A percentile compares a stretch with the other conserved stretches of the same genome.
phyloP scores from a whole-genome alignment of 345 rosid genomes.

The Populus tremula region DNA sequence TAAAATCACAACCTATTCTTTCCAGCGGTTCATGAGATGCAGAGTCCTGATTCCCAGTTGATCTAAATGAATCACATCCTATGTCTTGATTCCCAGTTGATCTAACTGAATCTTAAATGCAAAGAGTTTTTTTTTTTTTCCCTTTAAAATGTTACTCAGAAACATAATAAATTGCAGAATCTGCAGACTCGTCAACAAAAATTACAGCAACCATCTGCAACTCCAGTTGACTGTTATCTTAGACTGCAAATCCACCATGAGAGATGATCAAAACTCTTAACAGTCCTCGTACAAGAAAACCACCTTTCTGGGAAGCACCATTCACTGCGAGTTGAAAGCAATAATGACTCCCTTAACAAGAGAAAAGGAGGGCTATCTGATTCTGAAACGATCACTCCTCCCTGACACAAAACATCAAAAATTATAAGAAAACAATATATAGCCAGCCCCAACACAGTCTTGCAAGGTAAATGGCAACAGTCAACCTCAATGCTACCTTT shows the following conservation, averaged over 20 bases:
- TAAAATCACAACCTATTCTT: neutral
- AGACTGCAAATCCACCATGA: neutral
- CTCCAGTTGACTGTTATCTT: neutral
- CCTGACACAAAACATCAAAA: constrained; percentile 12
- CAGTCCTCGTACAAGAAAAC: constrained; percentile 15
- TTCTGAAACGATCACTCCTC: constrained; percentile 16
- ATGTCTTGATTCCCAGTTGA: neutral
- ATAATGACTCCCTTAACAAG: neutral
- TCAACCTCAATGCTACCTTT: neutral
- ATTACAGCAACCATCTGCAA: constrained; percentile 6
- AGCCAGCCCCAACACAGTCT: neutral
- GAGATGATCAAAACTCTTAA: constrained; percentile 2
- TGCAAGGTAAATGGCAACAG: neutral
- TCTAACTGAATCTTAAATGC: neutral
- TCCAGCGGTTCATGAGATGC: too few relatives aligned
- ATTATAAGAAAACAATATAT: neutral
- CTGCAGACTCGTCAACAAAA: constrained; percentile 4
- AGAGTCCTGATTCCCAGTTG: neutral
- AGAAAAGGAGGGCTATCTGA: neutral
- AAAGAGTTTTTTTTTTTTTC: neutral
- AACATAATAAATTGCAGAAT: neutral
- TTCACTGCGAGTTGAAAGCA: neutral
- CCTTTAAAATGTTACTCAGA: neutral
- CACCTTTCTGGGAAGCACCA: neutral
- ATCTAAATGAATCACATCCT: neutral